These are phyloP conservation scores for Kodamaea sagamina DNA, from an alignment of 805 yeast species.

Conservation along the genomic window DNA sequence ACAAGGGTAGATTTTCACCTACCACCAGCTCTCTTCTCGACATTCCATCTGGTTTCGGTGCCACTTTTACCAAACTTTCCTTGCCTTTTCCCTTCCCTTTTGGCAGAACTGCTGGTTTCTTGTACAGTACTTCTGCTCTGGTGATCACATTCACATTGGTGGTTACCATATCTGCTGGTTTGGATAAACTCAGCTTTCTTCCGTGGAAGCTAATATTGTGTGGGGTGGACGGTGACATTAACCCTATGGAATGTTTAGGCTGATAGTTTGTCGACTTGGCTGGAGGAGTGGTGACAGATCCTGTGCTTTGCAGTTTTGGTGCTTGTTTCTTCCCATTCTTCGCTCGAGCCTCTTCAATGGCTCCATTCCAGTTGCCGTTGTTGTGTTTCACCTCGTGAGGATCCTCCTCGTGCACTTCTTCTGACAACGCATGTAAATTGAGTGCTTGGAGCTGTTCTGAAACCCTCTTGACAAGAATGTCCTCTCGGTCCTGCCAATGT, in stretches of 20 bases:
- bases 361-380: background rate
- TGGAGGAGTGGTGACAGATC: no score
- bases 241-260: conserved; percentile 31
- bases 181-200: conserved; percentile 23
- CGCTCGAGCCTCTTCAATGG: no score
- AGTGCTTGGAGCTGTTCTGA: background rate
- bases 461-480: background rate
- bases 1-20: conserved; percentile 37
- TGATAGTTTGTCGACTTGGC: conserved; percentile 6
- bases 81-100: conserved; percentile 14
- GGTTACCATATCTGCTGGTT: conserved; percentile 33
- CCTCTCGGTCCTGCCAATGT: conserved; percentile 7
- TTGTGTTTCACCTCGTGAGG: conserved; percentile 3
- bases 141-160: conserved; percentile 39
- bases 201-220: conserved; percentile 14
- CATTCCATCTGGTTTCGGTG: background rate
- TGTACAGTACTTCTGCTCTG: conserved; percentile 21
- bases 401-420: background rate
- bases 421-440: background rate
- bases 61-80: background rate
- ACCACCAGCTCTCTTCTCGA: conserved; percentile 36
- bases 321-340: background rate
- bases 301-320: background rate
- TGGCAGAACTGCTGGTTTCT: conserved; percentile 4
- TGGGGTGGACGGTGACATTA: conserved; percentile 19